Evolutionary conservation across 768 basidiomycete species (phyloP).

Genomic region (Postia placenta): DNA sequence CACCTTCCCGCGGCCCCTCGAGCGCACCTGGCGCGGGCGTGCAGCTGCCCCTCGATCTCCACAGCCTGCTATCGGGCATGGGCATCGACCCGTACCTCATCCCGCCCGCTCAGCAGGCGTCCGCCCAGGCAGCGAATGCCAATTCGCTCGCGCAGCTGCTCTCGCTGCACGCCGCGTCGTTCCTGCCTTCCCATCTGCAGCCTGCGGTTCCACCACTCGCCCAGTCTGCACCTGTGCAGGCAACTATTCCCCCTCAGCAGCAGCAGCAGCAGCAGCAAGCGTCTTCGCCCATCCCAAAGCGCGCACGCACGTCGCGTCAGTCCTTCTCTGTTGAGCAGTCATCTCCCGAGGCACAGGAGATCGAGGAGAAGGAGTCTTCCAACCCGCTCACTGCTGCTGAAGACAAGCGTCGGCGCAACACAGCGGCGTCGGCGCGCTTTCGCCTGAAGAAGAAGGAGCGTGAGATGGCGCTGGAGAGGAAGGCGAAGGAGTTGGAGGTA

Average conservation of each 20-base stretch:
- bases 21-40: slow-evolving; percentile 16
- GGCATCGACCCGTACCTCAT: slow-evolving; percentile 39
- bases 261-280: slow-evolving; percentile 1
- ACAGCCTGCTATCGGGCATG: slow-evolving; percentile 29
- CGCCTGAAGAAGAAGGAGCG: slow-evolving; percentile 95
- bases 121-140: slow-evolving; percentile 26
- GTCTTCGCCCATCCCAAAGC: slow-evolving; percentile 34
- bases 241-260: background rate
- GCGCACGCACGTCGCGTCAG: slow-evolving; percentile 36
- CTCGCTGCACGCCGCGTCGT: slow-evolving; percentile 44
- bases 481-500: slow-evolving; percentile 77
- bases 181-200: slow-evolving; percentile 11
- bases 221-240: background rate
- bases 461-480: slow-evolving; percentile 81
- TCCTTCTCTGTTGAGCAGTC: slow-evolving; percentile 12
- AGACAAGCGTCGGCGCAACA: slow-evolving; percentile 92
- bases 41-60: slow-evolving; percentile 39
- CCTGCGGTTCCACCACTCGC: background rate
- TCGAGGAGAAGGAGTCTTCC: slow-evolving; percentile 21
- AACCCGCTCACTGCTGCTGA: slow-evolving; percentile 50
- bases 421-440: slow-evolving; percentile 90
- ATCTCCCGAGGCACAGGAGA: slow-evolving; percentile 27
- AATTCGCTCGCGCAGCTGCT: slow-evolving; percentile 64
- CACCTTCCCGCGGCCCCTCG: slow-evolving; percentile 32
- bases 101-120: slow-evolving; percentile 26